Percentiles rank a stretch among this genome's conserved stretches.
These are phyloP conservation scores for Waltergamsia citrina DNA, from an alignment of 2,329 filamentous ascomycete genomes.

Conservation along the genomic window DNA sequence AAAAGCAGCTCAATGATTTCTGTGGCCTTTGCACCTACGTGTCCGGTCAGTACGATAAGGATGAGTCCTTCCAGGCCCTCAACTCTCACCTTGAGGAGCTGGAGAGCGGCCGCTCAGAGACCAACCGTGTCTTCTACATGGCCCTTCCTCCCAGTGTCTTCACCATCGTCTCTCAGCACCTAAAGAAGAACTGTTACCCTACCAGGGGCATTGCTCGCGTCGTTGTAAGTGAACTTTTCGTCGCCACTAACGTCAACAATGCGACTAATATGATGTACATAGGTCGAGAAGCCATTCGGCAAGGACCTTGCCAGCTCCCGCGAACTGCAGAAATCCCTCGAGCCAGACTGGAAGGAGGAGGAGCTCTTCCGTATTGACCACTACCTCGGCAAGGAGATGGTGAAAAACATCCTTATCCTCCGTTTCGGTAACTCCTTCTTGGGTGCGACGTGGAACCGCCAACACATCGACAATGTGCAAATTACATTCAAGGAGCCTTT, in stretches of 20 bases:
- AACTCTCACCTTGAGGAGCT: constrained; percentile 79
- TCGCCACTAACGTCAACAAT: not conserved
- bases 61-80: constrained; percentile 83
- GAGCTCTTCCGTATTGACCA: constrained; percentile 99
- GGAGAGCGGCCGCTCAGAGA: constrained; percentile 73
- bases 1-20: constrained; percentile 91
- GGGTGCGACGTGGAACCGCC: constrained; percentile 95
- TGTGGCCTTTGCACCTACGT: constrained; percentile 83
- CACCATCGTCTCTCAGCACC: constrained; percentile 91
- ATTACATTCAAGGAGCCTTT: constrained; percentile 99
- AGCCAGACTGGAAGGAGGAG: constrained; percentile 97
- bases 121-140: constrained; percentile 98
- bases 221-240: constrained; percentile 66
- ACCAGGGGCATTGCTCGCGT: constrained; percentile 83
- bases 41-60: constrained; percentile 95
- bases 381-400: constrained; percentile 99
- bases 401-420: constrained; percentile 98
- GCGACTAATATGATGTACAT: not conserved
- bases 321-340: constrained; percentile 87
- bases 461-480: constrained; percentile 98
- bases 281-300: constrained; percentile 99
- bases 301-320: constrained; percentile 93
- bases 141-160: constrained; percentile 95
- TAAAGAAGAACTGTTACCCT: constrained; percentile 97
- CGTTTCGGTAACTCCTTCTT: constrained; percentile 99